Evolutionary conservation across 495 filamentous ascomycete species (phyloP).

Genomic region (Hypomontagnella monticulosa): DNA sequence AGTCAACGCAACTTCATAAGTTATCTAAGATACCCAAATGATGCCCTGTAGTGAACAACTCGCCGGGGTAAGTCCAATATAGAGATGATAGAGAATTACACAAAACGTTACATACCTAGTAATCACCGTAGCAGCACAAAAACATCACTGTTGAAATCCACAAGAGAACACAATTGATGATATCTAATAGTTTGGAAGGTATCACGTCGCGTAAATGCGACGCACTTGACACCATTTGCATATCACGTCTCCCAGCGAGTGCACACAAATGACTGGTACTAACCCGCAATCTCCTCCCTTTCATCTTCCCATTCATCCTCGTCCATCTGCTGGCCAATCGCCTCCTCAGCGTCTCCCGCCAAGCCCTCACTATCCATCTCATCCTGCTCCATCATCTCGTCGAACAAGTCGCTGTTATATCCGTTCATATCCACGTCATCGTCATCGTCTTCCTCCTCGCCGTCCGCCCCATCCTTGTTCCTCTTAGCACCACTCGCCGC

Average conservation of each 20-base stretch:
- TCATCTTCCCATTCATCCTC: conserved; percentile 65
- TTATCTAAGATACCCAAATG: too few species aligned
- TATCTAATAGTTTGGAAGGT: conserved; percentile 2
- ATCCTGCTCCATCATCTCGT: conserved; percentile 66
- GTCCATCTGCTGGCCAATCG: conserved; percentile 63
- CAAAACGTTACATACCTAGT: too few species aligned
- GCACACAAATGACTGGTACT: conserved; percentile 6
- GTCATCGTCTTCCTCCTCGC: conserved; percentile 67
- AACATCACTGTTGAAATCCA: too few species aligned
- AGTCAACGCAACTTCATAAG: too few species aligned
- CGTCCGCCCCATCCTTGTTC: conserved; percentile 58
- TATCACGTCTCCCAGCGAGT: neutral
- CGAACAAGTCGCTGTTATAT: conserved; percentile 59
- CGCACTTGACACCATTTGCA: conserved; percentile 17
- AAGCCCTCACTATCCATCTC: conserved; percentile 63
- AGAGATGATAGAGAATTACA: too few species aligned
- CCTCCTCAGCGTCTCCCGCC: conserved; percentile 68
- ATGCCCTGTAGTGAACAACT: too few species aligned
- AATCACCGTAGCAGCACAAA: too few species aligned
- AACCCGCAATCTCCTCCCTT: conserved; percentile 55
- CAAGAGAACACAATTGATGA: neutral
- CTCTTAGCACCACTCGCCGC: conserved; percentile 52
- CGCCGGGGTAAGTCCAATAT: too few species aligned
- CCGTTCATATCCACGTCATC: conserved; percentile 67
- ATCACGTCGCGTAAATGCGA: conserved; percentile 10